These are phyloP conservation scores for Excoecaria agallocha DNA, from an alignment of 345 rosid species.

Conservation along the genomic window DNA sequence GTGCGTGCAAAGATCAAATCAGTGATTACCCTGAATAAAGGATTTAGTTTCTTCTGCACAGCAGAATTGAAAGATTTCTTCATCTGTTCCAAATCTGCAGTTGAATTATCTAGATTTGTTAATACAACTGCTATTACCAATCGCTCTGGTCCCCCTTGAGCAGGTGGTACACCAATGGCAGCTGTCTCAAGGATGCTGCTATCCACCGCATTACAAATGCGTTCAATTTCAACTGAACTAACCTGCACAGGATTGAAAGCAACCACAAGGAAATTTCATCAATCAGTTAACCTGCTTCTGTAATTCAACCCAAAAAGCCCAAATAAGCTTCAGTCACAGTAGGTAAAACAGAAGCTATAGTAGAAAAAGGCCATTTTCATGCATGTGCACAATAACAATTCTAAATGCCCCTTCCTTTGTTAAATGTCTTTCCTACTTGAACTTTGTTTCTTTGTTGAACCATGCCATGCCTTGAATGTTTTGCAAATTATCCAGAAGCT, in stretches of 20 bases:
- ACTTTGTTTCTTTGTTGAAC: neutral
- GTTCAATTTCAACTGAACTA: constrained; percentile 85
- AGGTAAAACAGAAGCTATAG: no score
- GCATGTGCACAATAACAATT: neutral
- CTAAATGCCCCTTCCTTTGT: no score
- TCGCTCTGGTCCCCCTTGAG: constrained; percentile 84
- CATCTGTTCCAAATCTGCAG: constrained; percentile 46
- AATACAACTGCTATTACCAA: constrained; percentile 76
- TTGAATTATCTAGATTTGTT: constrained; percentile 34
- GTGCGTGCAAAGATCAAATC: neutral
- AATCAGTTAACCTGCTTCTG: neutral
- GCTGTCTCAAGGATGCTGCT: constrained; percentile 77
- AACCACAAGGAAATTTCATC: neutral
- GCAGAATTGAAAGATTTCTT: constrained; percentile 73
- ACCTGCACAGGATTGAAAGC: constrained; percentile 45
- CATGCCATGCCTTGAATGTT: neutral
- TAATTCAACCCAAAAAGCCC: neutral
- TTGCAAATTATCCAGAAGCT: neutral
- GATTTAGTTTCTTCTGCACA: constrained; percentile 81
- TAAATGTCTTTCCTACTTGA: neutral
- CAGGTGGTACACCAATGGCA: constrained; percentile 90
- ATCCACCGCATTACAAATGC: constrained; percentile 75
- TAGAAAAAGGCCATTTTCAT: no score
- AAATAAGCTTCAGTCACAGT: neutral
- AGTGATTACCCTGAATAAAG: constrained; percentile 68